A percentile compares a stretch with the other conserved stretches of the same genome.
Conservation (phyloP, 1,139 yeast species). For the Nadsonia commutata region DNA sequence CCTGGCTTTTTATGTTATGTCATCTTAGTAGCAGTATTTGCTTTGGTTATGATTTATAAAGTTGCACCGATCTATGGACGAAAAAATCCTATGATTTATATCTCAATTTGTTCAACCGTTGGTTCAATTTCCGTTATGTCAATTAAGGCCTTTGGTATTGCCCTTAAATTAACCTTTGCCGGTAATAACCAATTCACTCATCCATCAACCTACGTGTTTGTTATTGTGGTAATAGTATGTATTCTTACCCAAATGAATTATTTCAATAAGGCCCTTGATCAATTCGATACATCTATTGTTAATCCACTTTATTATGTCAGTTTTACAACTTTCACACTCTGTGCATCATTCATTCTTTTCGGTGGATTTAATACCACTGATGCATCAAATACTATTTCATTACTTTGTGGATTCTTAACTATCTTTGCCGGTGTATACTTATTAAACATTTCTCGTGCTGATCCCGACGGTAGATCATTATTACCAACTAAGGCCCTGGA, state of each 20-base stretch:
- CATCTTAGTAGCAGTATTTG: constrained; percentile 44
- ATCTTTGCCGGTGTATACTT: constrained; percentile 81
- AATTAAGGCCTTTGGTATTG: constrained; percentile 88
- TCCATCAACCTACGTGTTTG: constrained; percentile 69
- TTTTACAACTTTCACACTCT: constrained; percentile 75
- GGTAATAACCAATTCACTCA: constrained; percentile 90
- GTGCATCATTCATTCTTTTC: constrained; percentile 76
- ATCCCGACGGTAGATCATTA: constrained; percentile 33
- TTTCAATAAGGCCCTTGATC: constrained; percentile 86
- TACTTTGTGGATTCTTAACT: constrained; percentile 73
- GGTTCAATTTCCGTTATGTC: constrained; percentile 89
- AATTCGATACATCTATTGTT: constrained; percentile 83
- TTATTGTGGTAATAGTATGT: constrained; percentile 64
- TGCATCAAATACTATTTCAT: constrained; percentile 69
- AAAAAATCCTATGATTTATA: constrained; percentile 76
- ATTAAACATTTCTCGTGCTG: constrained; percentile 63
- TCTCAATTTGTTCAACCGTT: constrained; percentile 78
- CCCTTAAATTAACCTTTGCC: constrained; percentile 65
- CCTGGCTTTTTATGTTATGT: constrained; percentile 70
- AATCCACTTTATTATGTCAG: constrained; percentile 86
- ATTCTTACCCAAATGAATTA: constrained; percentile 87
- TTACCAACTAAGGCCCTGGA: constrained; percentile 44
- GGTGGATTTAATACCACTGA: constrained; percentile 78
- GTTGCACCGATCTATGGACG: constrained; percentile 74
- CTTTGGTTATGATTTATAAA: constrained; percentile 66